Base-by-base conservation (phyloP, 106 monocot genomes). In the Dioscorea alata region DNA sequence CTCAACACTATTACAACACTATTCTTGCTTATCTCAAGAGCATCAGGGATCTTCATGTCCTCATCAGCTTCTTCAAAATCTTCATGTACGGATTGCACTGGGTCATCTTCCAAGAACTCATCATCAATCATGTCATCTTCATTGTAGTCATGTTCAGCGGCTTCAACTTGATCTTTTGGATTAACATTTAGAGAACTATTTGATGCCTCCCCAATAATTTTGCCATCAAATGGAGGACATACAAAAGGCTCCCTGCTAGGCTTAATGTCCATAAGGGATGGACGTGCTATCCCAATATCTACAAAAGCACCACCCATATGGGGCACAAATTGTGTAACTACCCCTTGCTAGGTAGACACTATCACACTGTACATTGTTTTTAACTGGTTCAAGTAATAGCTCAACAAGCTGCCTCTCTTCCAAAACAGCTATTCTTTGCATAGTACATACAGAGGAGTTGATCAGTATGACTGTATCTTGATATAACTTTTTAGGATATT, bases 231-330 rank as follows among this genome's bases (percentile, higher is more conserved):
- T 49, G 84, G 86, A 65, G 84, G 84, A 80, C 82, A 96, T 19
- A 82, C 84, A 85, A 96, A 92, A 49, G 96, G 96, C 57, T 88
- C 86, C 60, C 84, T 86, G 58, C 77, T 84, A 12, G 59, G 75
- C 67, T 78, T 86, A 63, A 96, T 89, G 31, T 82, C 84, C 96
- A 96, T 84, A 62, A 92, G 82, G 17, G 92, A 89, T 24, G 83
- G 78, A 28, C 88, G 80, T 63, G 88, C 76, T 76, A 86, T 84
- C 61, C 96, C 96, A 71, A 96, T 96, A 81, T 96, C 89, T 31
- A 92, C 92, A 84, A 96, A 92, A 69, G 96, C 96, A 71, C 96
- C 92, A 70, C 86, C 80, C 89, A 92, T 82, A 77, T 89, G 96
- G 24, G 96, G 96, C 68, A 86, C 86, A 73, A 96, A 74, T 72